Percentiles rank a stretch among this genome's conserved stretches.
Evolutionary conservation across 2,329 filamentous ascomycete species (phyloP).

Genomic region (Metarhizium sp.): DNA sequence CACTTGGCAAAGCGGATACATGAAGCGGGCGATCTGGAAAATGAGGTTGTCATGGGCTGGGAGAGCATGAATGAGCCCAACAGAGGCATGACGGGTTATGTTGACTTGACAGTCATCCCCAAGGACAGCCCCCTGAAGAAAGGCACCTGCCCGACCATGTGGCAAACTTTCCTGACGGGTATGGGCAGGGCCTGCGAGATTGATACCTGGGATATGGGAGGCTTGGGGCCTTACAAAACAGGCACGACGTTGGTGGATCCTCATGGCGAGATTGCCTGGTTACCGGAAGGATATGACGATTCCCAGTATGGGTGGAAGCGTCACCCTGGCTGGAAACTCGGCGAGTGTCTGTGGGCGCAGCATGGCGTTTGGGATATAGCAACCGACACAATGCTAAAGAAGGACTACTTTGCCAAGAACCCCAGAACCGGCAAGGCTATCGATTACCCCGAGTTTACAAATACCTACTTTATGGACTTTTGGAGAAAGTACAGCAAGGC

Average conservation of each 20-base stretch:
- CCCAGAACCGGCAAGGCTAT: constrained; percentile 65
- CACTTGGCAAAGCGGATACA: constrained; percentile 78
- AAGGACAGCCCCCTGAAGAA: constrained; percentile 85
- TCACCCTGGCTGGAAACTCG: constrained; percentile 79
- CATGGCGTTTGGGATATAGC: constrained; percentile 89
- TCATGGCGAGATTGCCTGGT: constrained; percentile 75
- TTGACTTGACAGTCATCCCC: constrained; percentile 73
- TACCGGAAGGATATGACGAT: constrained; percentile 76
- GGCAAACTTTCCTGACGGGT: constrained; percentile 88
- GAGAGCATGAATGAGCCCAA: constrained; percentile 96
- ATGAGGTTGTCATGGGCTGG: constrained; percentile 86
- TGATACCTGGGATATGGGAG: constrained; percentile 87
- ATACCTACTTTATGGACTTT: constrained; percentile 82
- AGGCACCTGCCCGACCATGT: constrained; percentile 85
- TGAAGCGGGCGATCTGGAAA: constrained; percentile 80
- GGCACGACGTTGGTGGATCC: constrained; percentile 79
- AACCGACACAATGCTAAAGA: constrained; percentile 66
- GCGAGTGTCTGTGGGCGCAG: constrained; percentile 94
- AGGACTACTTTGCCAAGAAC: constrained; percentile 79
- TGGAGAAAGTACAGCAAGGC: constrained; percentile 68
- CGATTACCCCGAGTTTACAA: constrained; percentile 79
- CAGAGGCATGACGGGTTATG: constrained; percentile 73
- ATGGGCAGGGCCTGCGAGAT: constrained; percentile 85
- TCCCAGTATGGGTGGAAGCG: constrained; percentile 83
- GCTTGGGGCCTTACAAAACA: constrained; percentile 83